Conservation (phyloP, 495 filamentous ascomycete species). For the Penicillium diatomitis region DNA sequence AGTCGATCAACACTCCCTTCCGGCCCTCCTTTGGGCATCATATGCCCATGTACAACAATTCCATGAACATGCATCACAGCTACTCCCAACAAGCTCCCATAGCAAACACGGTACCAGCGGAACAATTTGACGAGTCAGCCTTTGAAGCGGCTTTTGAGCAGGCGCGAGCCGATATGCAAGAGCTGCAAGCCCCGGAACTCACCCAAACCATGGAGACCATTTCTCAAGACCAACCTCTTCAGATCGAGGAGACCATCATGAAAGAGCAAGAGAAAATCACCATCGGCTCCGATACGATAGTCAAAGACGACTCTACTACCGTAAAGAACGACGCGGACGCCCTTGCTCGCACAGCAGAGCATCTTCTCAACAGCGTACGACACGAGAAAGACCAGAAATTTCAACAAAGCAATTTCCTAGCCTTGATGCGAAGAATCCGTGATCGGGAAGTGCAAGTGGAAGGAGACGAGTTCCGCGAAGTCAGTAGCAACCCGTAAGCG, state of each 20-base stretch:
- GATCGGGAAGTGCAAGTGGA: constrained; percentile 46
- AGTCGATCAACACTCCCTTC: constrained; percentile 17
- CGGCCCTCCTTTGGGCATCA: constrained; percentile 25
- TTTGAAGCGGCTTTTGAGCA: constrained; percentile 56
- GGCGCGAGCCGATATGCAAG: constrained; percentile 31
- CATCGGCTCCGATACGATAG: constrained; percentile 43
- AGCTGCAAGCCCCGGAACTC: constrained; percentile 16
- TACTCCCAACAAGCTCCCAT: constrained; percentile 13
- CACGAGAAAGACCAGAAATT: constrained; percentile 65
- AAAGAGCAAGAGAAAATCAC: constrained; percentile 21
- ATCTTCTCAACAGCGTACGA: constrained; percentile 59
- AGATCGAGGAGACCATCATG: constrained; percentile 3
- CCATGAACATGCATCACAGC: constrained; percentile 17
- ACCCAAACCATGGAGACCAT: constrained; percentile 4
- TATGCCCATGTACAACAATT: constrained; percentile 17
- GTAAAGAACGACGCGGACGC: constrained; percentile 48
- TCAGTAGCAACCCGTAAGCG: constrained; percentile 40
- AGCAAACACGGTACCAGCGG: constrained; percentile 12
- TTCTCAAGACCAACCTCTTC: constrained; percentile 4
- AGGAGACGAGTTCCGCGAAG: constrained; percentile 46
- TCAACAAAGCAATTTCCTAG: constrained; percentile 66
- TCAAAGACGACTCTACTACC: constrained; percentile 19
- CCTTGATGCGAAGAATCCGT: constrained; percentile 59
- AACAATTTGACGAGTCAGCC: constrained; percentile 49
- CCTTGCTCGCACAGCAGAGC: constrained; percentile 59